phyloP scores from a whole-genome alignment of 306 rosid genomes.

The Carpinus fangiana region DNA sequence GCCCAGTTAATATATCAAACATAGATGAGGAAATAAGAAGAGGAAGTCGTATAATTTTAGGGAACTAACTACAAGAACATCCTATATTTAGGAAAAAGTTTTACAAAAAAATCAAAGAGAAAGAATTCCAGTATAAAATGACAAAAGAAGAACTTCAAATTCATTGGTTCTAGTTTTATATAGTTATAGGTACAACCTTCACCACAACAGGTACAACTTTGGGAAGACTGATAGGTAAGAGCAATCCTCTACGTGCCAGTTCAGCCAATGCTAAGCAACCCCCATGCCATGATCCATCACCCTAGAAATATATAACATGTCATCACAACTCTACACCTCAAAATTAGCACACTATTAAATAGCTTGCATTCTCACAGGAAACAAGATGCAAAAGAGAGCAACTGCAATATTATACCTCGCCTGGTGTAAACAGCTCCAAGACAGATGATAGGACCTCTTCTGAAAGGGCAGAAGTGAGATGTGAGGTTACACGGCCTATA shows the following conservation, averaged over 20 bases:
- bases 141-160: conserved; percentile 21
- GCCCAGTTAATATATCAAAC: not conserved
- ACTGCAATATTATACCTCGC: conserved; percentile 62
- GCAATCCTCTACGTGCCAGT: conserved; percentile 97
- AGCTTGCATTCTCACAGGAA: conserved; percentile 1
- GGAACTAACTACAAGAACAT: not conserved
- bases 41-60: not conserved
- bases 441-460: conserved; percentile 90
- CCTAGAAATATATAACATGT: conserved; percentile 48
- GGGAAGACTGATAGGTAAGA: conserved; percentile 77
- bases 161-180: conserved; percentile 13
- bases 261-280: conserved; percentile 98
- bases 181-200: conserved; percentile 58
- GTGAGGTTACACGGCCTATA: conserved; percentile 80
- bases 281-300: conserved; percentile 99
- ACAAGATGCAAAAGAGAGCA: conserved; percentile 26
- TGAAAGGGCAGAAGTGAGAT: conserved; percentile 75
- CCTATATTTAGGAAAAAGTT: not conserved
- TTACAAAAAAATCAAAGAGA: conserved; percentile 12
- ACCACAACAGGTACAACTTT: conserved; percentile 87
- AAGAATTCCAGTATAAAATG: conserved; percentile 18
- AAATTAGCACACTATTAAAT: conserved; percentile 1
- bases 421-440: conserved; percentile 85
- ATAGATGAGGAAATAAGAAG: not conserved
- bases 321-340: conserved; percentile 8